phyloP scores from a whole-genome alignment of 208 protist genomes.

The Trichomonas tenax region DNA sequence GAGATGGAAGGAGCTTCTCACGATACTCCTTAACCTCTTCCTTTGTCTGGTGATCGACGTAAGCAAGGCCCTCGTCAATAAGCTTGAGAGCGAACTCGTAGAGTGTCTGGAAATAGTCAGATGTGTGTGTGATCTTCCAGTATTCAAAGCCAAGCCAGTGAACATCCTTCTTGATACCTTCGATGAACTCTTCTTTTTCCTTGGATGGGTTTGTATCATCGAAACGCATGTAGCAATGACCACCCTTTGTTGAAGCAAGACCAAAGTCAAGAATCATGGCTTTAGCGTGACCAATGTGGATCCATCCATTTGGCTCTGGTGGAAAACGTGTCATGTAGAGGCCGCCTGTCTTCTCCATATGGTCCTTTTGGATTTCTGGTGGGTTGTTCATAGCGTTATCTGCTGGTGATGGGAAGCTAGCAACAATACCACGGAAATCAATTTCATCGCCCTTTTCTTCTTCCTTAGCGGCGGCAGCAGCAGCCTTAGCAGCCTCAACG shows the following conservation, averaged over 20 bases:
- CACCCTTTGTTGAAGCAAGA: constrained; percentile 55
- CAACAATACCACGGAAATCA: background rate
- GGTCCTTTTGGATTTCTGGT: constrained; percentile 39
- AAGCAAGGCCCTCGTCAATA: constrained; percentile 63
- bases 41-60: constrained; percentile 68
- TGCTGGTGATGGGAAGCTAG: background rate
- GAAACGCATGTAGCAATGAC: constrained; percentile 57
- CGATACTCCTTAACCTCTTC: constrained; percentile 73
- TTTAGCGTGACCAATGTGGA: constrained; percentile 98
- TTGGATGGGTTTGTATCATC: constrained; percentile 33
- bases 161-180: constrained; percentile 24
- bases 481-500: too few relatives aligned
- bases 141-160: constrained; percentile 43
- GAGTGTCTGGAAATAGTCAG: constrained; percentile 70
- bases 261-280: constrained; percentile 97
- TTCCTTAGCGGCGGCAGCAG: background rate
- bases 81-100: constrained; percentile 87
- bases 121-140: constrained; percentile 15
- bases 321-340: constrained; percentile 61
- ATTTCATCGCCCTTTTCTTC: background rate
- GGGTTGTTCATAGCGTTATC: constrained; percentile 28
- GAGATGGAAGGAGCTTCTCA: constrained; percentile 30
- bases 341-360: constrained; percentile 47
- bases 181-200: constrained; percentile 30
- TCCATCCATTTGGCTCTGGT: constrained; percentile 75